Base-by-base conservation (phyloP, 139 green algal genomes). In the Chlorella ohadii region DNA sequence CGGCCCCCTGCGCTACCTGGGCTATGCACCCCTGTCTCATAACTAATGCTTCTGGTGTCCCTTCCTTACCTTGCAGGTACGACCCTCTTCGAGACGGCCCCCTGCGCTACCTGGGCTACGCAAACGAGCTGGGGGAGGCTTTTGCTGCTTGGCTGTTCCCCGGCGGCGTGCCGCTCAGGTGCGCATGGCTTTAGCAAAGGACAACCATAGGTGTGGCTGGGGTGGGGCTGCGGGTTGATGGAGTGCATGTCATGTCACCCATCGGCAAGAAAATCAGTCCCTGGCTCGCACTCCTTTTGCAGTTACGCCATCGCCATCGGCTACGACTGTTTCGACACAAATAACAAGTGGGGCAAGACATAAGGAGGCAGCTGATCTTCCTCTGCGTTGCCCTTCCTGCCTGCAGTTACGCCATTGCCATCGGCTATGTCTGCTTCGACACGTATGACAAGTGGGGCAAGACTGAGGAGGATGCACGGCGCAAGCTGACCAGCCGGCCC, bases 71-170 rank as follows among this genome's bases (percentile, higher is more conserved):
- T 22, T 22, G 51, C 15, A 59, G 51, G 51, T 94, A 90, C 79
- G 93, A 96, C 82, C 93, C 93, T 4, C 87, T 94, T 4, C 80
- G 93, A 3, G 93, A 96, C 68, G 91, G 90, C 2, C 90, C 92
- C 15, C 83, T 95, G 47, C 85, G 93, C 28, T 96, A 96, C 84
- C 66, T 95, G 15, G 93, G 93, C 67, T 96, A 96, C 64, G 79
- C 92, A 11, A 96, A 96, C 78, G 93, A 96, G 84, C 76, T 91
- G 15, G 93, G 92, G 67, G 93, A 96, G 84, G 92, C 92, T 2
- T 95, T 95, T 89, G 91, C 88, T 34, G 92, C 92, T 2, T 96
- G 90, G 89, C 84, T 96, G 3, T 93, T 93, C 15, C 33, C 80
- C 23, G 88, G 83, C 20, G 93, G 93, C 57, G 93, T 96, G 25